These are phyloP conservation scores for Malbranchea zuffiana DNA, from an alignment of 2,329 filamentous ascomycete species.

Conservation along the genomic window DNA sequence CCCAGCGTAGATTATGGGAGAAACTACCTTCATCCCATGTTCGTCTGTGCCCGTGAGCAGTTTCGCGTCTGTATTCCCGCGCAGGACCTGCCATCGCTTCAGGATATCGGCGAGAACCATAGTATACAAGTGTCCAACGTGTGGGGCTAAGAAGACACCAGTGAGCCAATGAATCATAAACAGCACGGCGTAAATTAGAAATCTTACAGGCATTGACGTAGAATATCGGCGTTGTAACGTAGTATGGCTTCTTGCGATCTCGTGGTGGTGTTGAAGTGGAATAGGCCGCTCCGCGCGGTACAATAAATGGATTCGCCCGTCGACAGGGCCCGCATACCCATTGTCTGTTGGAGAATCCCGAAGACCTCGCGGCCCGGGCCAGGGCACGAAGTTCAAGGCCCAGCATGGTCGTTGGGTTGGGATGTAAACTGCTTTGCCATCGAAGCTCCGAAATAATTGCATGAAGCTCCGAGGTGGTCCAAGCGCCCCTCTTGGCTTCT, in stretches of 20 bases:
- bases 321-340: conserved; percentile 26
- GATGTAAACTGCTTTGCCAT: background rate
- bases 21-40: conserved; percentile 75
- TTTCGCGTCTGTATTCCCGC: conserved; percentile 54
- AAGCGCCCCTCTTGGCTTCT: conserved; percentile 1
- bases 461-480: too few relatives aligned
- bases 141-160: conserved; percentile 53
- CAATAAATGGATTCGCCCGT: conserved; percentile 15
- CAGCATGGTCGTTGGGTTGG: conserved; percentile 20
- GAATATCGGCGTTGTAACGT: conserved; percentile 94
- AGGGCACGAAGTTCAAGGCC: conserved; percentile 23
- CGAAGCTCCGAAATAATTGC: background rate
- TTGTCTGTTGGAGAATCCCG: conserved; percentile 13
- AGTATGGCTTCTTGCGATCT: conserved; percentile 62
- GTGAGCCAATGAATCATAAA: too few relatives aligned
- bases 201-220: conserved; percentile 85
- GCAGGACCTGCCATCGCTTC: conserved; percentile 79
- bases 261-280: conserved; percentile 20
- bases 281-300: conserved; percentile 20
- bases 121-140: conserved; percentile 88
- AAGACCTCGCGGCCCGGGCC: conserved; percentile 22
- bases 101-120: conserved; percentile 84
- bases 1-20: background rate
- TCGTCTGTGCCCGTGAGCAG: conserved; percentile 91
- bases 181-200: too few relatives aligned